Evolutionary conservation across 2,329 filamentous ascomycete species (phyloP).

Genomic region (Boeremia exigua): DNA sequence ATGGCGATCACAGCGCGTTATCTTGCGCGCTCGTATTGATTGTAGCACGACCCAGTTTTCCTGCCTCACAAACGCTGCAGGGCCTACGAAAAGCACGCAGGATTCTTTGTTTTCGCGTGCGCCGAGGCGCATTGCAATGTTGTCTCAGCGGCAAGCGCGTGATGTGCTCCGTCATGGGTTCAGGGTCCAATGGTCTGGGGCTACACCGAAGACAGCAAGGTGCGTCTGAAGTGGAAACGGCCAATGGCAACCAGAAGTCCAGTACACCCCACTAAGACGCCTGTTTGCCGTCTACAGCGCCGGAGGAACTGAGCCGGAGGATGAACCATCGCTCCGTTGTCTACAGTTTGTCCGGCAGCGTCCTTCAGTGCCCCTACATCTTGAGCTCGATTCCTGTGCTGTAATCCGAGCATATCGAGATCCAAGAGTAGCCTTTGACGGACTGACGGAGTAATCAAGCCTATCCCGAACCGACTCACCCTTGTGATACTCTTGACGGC

Average conservation of each 20-base stretch:
- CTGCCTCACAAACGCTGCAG: not conserved
- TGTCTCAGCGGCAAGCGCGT: slow-evolving; percentile 19
- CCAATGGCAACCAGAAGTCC: slow-evolving; percentile 12
- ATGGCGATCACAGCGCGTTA: slow-evolving; percentile 12
- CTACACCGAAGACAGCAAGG: slow-evolving; percentile 6
- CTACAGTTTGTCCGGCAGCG: slow-evolving; percentile 4
- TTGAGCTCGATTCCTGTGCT: not conserved
- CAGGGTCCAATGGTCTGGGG: slow-evolving; percentile 16
- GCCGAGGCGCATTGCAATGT: slow-evolving; percentile 14
- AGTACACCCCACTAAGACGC: slow-evolving; percentile 12
- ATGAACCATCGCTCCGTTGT: slow-evolving; percentile 1
- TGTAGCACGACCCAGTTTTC: not conserved
- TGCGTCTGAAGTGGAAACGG: not conserved
- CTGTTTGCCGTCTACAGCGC: slow-evolving; percentile 8
- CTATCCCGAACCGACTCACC: slow-evolving; percentile 6
- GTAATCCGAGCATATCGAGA: not conserved
- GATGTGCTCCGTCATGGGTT: slow-evolving; percentile 7
- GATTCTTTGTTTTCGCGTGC: not conserved
- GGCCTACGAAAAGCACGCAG: not conserved
- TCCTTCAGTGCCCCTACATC: not conserved
- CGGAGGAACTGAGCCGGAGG: slow-evolving; percentile 11
- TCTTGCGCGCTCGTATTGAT: not conserved
- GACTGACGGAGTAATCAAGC: slow-evolving; percentile 1
- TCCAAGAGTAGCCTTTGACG: not conserved
- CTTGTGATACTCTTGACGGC: slow-evolving; percentile 21